Evolutionary conservation across 371 early-diverging fungal genomes (phyloP).

Genomic region (Rhizopus sp.): DNA sequence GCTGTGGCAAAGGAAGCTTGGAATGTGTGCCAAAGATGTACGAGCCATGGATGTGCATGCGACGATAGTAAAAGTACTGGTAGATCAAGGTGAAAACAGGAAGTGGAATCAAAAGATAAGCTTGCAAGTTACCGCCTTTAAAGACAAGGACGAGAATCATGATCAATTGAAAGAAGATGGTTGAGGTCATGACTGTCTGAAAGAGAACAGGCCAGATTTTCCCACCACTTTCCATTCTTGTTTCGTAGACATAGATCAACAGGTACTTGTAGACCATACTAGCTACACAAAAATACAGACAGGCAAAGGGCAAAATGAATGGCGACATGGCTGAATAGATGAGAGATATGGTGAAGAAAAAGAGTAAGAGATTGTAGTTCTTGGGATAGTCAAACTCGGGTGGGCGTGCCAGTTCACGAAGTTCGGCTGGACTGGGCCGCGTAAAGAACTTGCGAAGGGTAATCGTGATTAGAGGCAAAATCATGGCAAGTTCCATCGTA

Average conservation of each 20-base stretch:
- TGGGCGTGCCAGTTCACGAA: slow-evolving; percentile 64
- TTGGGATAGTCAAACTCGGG: slow-evolving; percentile 73
- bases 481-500: slow-evolving; percentile 70
- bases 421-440: slow-evolving; percentile 73
- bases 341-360: slow-evolving; percentile 78
- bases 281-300: slow-evolving; percentile 68
- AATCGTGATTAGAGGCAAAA: slow-evolving; percentile 59
- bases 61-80: slow-evolving; percentile 52
- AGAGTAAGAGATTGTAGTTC: slow-evolving; percentile 70
- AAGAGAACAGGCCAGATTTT: slow-evolving; percentile 76
- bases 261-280: slow-evolving; percentile 77
- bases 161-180: slow-evolving; percentile 69
- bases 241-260: slow-evolving; percentile 69
- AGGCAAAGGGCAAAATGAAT: slow-evolving; percentile 72
- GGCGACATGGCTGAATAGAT: slow-evolving; percentile 81
- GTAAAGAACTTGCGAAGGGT: slow-evolving; percentile 64
- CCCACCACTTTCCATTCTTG: slow-evolving; percentile 73
- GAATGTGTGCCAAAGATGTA: slow-evolving; percentile 30
- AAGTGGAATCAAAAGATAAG: slow-evolving; percentile 57
- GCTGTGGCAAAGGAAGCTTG: neutral
- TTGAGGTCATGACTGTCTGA: slow-evolving; percentile 63
- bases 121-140: slow-evolving; percentile 42
- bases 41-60: slow-evolving; percentile 33
- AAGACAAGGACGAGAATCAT: slow-evolving; percentile 60
- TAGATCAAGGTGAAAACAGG: slow-evolving; percentile 60